Evolutionary conservation across 1,284 basidiomycete genomes (phyloP), one percentile per base, ranked within the genome.

Genomic region (Microstroma glucosiphilum): DNA sequence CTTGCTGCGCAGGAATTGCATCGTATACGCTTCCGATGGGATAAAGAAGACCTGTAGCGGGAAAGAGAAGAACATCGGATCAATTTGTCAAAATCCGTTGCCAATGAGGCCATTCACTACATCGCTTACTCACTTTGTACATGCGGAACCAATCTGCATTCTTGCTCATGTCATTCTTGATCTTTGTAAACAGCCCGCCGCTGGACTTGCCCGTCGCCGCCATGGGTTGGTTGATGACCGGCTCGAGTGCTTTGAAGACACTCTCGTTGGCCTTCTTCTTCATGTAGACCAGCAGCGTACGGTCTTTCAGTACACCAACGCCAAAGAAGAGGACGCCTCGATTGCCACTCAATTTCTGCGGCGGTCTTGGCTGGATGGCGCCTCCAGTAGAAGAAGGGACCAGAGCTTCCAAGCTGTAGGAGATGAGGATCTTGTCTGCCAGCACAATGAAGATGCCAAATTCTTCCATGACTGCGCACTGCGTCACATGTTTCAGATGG

Each of bases 381-480:
- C 19, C 84, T 69, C 82, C 85, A 58, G 85, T 84, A n/a, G 84
- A 86, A 1, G 91, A 89, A 0, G 94, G 94, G 12, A 97, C 92
- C 15, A 98, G 84, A 0, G 92, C 92, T 79, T 96, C 92, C 55
- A 97, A 89, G 66, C 94, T 91, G 78, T 97, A 96, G 40, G 80
- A 76, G 55, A 80, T 71, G 56, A 82, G 71, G 15, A 80, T 89
- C 83, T 91, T 92, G 80, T 94, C 91, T 6, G 93, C 90, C 21
- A 97, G 82, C 17, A 97, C 92, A 30, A 98, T 83, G 83, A 98
- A 92, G 70, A 97, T 91, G 30, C 91, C 90, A 79, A 94, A 94
- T 69, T 92, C 90, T 75, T 94, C 91, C 2, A 97, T 82, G 82
- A 97, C 92, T 1, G 92, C 91, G 77, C 91, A 91, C 75, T 96